phyloP scores from a whole-genome alignment of 2,329 filamentous ascomycete species.

The Coniochaeta hoffmannii region DNA sequence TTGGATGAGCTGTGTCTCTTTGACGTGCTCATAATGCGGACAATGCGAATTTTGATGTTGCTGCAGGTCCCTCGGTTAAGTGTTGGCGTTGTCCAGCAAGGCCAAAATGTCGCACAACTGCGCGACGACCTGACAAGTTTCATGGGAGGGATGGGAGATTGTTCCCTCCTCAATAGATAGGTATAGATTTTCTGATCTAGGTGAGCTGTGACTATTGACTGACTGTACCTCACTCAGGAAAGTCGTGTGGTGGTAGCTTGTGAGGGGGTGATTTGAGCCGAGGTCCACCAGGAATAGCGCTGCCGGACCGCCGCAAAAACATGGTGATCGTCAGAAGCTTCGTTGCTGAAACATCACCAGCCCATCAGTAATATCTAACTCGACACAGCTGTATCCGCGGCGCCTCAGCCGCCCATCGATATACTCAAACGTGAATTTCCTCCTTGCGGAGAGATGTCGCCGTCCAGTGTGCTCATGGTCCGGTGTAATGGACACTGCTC shows the following conservation, averaged over 20 bases:
- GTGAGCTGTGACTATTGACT: neutral
- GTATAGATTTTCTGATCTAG: neutral
- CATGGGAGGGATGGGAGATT: neutral
- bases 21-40: neutral
- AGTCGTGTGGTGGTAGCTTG: neutral
- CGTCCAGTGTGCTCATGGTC: no score
- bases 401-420: no score
- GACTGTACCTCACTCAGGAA: no score
- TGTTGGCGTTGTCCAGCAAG: neutral
- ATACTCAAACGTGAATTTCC: no score
- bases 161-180: neutral
- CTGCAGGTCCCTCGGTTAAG: neutral
- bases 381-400: no score
- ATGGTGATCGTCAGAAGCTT: no score
- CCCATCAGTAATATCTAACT: no score
- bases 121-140: neutral
- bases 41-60: neutral
- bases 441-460: no score
- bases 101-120: neutral
- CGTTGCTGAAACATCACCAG: no score
- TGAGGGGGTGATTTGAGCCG: constrained; percentile 2
- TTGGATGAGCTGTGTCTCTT: neutral
- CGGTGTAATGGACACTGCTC: no score
- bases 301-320: neutral
- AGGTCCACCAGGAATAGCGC: neutral